Evolutionary conservation across 768 basidiomycete genomes (phyloP), one percentile per base, ranked within the genome.

Genomic region (Rhizopogon vesiculosus): DNA sequence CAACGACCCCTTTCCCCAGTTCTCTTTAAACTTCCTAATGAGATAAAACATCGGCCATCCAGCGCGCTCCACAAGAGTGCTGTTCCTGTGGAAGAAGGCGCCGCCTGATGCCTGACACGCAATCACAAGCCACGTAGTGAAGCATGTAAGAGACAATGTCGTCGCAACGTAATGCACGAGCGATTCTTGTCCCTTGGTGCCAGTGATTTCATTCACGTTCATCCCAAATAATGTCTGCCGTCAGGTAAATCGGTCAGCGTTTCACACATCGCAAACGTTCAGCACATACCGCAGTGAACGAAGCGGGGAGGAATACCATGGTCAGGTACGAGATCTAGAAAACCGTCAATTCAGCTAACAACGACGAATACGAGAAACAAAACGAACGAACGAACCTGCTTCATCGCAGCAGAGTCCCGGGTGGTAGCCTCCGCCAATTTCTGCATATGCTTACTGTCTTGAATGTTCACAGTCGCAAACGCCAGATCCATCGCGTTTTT

Each of bases 261-360:
- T 46, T 12, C 25, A 39, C 10, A 8, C 5, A 1, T 15, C 16
- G 5, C 10, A 4, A 31, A 2, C 0, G 1, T 25, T 7, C 18
- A 12, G 7, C 1, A 65, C 69, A 12, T 59, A 69, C 68, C n/a
- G 69, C 52, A 4, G 69, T 22, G 39, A 80, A 82, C 7, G 74
- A 71, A 10, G 78, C 77, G 0, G 84, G 83, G 16, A 85, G 71
- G 64, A 83, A 86, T 28, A 80, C 54, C 79, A 82, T 80, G 0
- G 82, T 78, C 6, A 86, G 65, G 54, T 82, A 83, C 0, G 77
- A 70, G 22, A 85, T 74, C 63, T 82, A 74, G 53, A n/a, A 31
- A 18, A 15, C 2, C 18, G 19, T 29, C 12, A 62, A 9, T 10
- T 18, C 5, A 13, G 61, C 41, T 41, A 44, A 25, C 6, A 22